phyloP scores from a whole-genome alignment of 1,139 yeast species.

The Diutina sp. region DNA sequence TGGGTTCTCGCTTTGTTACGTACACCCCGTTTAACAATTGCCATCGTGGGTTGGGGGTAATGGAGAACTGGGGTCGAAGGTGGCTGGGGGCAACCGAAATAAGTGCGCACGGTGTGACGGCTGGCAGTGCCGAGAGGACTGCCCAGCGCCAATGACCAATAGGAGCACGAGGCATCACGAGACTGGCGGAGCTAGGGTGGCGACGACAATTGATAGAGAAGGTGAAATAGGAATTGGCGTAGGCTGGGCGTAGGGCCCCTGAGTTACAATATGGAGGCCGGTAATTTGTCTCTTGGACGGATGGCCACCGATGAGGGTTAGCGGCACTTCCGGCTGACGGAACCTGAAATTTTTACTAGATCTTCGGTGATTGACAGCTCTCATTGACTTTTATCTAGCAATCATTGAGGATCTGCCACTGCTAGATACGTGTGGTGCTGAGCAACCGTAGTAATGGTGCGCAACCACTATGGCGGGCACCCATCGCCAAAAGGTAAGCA shows the following conservation, averaged over 20 bases:
- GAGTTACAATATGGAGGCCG: too few relatives aligned
- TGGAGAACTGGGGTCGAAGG: not conserved
- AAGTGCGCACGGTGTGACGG: not conserved
- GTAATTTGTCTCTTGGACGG: too few relatives aligned
- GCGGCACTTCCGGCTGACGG: not conserved
- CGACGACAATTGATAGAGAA: not conserved
- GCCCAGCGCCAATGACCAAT: not conserved
- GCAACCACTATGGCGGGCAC: too few relatives aligned
- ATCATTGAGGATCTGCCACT: not conserved
- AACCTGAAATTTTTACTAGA: too few relatives aligned
- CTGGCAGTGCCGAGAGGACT: not conserved
- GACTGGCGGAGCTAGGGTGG: not conserved
- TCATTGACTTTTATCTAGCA: not conserved
- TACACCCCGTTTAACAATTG: constrained; percentile 64
- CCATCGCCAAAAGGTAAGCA: too few relatives aligned
- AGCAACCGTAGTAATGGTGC: not conserved
- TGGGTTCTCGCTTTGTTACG: constrained; percentile 44
- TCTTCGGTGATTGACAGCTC: too few relatives aligned
- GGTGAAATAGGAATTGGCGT: not conserved
- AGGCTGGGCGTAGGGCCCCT: too few relatives aligned
- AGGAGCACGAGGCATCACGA: not conserved
- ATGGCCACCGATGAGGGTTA: not conserved
- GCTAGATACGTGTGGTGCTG: not conserved
- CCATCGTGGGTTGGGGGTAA: constrained; percentile 28
- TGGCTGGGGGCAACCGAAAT: not conserved